A percentile compares a stretch with the other conserved stretches of the same genome.
These are phyloP conservation scores for Elsinoe ampelina DNA, from an alignment of 2,329 filamentous ascomycete species.

Conservation along the genomic window DNA sequence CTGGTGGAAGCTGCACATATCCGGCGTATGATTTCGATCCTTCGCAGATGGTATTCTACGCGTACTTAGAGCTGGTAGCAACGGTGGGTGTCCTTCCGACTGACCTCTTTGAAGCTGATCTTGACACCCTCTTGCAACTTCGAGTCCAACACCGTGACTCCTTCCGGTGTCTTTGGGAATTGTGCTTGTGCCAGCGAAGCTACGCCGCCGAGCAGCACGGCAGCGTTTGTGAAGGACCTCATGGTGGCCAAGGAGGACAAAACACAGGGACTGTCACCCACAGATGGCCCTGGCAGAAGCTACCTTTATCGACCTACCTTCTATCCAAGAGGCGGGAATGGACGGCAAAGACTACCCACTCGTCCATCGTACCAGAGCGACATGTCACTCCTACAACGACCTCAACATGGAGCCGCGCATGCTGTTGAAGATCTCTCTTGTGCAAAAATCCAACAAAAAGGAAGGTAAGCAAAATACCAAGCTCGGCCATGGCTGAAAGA, in stretches of 20 bases:
- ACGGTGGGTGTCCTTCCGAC: neutral
- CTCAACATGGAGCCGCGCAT: neutral
- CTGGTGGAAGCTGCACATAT: constrained; percentile 24
- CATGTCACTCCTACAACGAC: neutral
- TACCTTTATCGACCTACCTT: neutral
- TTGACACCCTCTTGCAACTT: constrained; percentile 34
- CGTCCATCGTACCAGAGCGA: neutral
- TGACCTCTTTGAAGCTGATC: constrained; percentile 40
- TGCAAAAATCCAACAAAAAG: neutral
- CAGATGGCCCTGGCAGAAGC: no score
- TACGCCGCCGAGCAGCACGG: neutral
- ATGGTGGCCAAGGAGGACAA: neutral
- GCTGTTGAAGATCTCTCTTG: neutral
- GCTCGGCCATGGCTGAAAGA: constrained; percentile 1
- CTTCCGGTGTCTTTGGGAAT: constrained; percentile 35
- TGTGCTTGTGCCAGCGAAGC: constrained; percentile 16
- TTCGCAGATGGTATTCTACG: constrained; percentile 32
- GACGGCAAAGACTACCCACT: neutral
- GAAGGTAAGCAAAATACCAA: constrained; percentile 11
- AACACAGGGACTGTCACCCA: no score
- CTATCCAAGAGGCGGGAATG: neutral
- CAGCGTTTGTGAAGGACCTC: neutral
- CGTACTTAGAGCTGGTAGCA: neutral
- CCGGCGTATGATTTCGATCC: constrained; percentile 37
- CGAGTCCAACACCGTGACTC: constrained; percentile 33